Base-by-base conservation (phyloP, 148 eudicot species). In the Camellia granthamiana region DNA sequence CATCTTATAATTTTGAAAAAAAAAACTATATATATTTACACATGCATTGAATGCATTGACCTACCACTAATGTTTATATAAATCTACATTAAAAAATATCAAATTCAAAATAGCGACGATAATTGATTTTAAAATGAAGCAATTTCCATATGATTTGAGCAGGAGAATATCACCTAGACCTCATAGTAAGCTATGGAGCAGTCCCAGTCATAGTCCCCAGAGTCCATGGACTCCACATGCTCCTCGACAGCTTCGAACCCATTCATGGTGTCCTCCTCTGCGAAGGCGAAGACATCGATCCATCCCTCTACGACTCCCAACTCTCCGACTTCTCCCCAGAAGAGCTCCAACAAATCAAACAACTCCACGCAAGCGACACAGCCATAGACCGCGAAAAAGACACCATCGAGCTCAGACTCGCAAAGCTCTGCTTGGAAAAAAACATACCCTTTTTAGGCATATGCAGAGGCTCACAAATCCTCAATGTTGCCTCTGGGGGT, bases 261-360 rank as follows among this genome's bases (percentile, higher is more conserved):
- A 90, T 94, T 21, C 98, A 94, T 52, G 98, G 98, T 7, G 97
- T 94, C 14, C 92, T 94, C 21, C 84, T 94, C 6, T 92, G 97
- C 62, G 98, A 94, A 83, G 98, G 98, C 3, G 98, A 94, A 72
- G 98, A 94, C 77, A 86, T 94, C 11, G 97, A 94, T 52, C 94
- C 98, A 0, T 90, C 94, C 0, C 86, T 82, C 8, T 94, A 92
- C 77, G 78, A 86, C 18, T 78, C 78, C 7, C 86, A 85, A 42
- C 21, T 75, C 7, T 80, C 79, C 0, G 78, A 61, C 3, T 78
- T 94, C 30, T 83, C 94, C 0, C 79, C 84, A 0, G 93, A 90
- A 55, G 96, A 94, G 16, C 54, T 87, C 7, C 90, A 90, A 5
- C 97, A 92, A 79, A 90, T 94, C 65, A 68, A 84, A 7, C 80